Base-by-base conservation (phyloP, 2,329 filamentous ascomycete species). In the Coleophoma eucalyptorum region DNA sequence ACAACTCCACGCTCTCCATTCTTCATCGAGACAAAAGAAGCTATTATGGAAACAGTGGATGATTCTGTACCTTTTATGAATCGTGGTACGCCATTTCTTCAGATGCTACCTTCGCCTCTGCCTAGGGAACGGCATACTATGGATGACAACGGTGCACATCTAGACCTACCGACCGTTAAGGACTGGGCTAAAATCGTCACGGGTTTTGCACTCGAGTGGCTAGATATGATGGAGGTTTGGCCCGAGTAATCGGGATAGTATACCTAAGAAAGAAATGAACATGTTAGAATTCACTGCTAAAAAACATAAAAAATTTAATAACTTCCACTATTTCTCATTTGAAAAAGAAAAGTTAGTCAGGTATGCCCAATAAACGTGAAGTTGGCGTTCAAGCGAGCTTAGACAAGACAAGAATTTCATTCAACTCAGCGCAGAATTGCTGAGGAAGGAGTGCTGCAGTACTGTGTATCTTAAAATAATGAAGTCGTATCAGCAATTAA, bases 21-120 rank as follows among this genome's bases (percentile, higher is more conserved):
- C 16, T 16, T 52, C 34, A 43, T 45, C 10, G 26, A 40, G 37
- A 26, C 26, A 8, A 26, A 26, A 26, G 26, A 8, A 5, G 6
- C 3, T 26, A n/a, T 35, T 21, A 50, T 32, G 33, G 43, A 46
- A 21, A 44, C 69, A 40, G 64, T 69, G 35, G 92, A 97, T 64
- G 92, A 97, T 62, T 92, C 97, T 65, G 68, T 96, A 6, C 92
- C 92, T 0, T 97, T 97, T 62, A 83, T 96, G 76, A 72, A 73
- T 35, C 79, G 89, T 35, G 93, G 92, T 1, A 90, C 96, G 0
- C 84, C 93, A n/a, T 78, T 96, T n/a, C 68, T 97, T 51, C 93
- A 97, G 69, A 67, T 97, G 26, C 96, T 97, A 49, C 90, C 91
- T 1, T 78, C 75, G 8, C 84, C 86, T 0, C 96, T 96, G 64